These are phyloP conservation scores for Rhodomyrtus psidioides DNA, from an alignment of 441 rosid genomes.

Conservation along the genomic window DNA sequence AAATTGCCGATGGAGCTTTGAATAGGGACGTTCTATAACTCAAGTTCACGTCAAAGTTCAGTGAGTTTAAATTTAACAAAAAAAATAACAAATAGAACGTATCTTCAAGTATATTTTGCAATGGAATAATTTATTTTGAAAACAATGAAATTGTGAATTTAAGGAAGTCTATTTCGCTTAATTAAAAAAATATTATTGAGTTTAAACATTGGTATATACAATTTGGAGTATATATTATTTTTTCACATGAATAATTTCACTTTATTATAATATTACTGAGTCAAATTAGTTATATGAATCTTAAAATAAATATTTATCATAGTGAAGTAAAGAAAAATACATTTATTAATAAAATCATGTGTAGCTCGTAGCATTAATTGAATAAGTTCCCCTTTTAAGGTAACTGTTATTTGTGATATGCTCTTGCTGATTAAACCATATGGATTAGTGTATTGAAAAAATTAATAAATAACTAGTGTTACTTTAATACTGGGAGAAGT, in stretches of 20 bases:
- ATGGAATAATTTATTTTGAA: neutral
- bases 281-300: neutral
- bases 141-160: neutral
- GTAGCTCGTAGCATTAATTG: too few relatives aligned
- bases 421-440: neutral
- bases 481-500: too few relatives aligned
- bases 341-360: too few relatives aligned
- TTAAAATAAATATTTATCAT: neutral
- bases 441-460: neutral
- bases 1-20: neutral
- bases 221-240: neutral
- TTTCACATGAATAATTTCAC: neutral
- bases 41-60: neutral
- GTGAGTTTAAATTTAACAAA: neutral
- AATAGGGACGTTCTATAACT: neutral
- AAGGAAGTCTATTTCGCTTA: neutral
- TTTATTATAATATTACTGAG: neutral
- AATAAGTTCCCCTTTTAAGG: neutral
- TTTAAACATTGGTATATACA: neutral
- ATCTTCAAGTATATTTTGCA: neutral
- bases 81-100: neutral
- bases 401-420: neutral
- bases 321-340: neutral
- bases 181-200: neutral
- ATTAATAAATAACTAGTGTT: too few relatives aligned